Evolutionary conservation across 371 early-diverging fungal species (phyloP).

Genomic region (Syncephalastrum contaminatum): DNA sequence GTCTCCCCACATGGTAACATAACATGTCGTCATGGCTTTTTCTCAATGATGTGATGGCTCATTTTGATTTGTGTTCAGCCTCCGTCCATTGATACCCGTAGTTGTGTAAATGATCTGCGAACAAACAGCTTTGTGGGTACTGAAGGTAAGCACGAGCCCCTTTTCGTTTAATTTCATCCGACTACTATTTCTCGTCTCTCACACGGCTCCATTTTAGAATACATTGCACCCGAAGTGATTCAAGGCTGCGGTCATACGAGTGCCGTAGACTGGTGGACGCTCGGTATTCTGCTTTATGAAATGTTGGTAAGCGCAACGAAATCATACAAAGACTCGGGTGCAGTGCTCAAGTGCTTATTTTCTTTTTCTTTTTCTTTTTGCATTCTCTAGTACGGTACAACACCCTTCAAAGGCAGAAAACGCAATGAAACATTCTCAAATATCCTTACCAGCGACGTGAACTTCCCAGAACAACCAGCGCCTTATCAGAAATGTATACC

Average conservation of each 20-base stretch:
- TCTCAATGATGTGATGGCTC: not conserved
- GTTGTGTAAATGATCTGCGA: slow-evolving; percentile 81
- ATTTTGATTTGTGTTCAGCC: slow-evolving; percentile 30
- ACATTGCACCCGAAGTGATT: slow-evolving; percentile 96
- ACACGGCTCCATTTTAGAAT: slow-evolving; percentile 53
- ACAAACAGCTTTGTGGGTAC: slow-evolving; percentile 98
- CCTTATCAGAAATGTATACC: slow-evolving; percentile 22
- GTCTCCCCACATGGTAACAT: slow-evolving; percentile 46
- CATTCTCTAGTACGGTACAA: slow-evolving; percentile 71
- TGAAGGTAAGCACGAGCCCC: slow-evolving; percentile 56
- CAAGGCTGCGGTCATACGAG: slow-evolving; percentile 91
- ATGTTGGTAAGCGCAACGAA: slow-evolving; percentile 71
- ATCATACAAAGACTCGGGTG: not conserved
- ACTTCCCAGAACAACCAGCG: slow-evolving; percentile 67
- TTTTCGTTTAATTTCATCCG: not conserved
- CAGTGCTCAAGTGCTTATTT: not conserved
- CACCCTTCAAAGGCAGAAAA: slow-evolving; percentile 92
- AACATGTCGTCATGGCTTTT: not conserved
- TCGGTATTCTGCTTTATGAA: slow-evolving; percentile 96
- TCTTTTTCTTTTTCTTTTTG: not conserved
- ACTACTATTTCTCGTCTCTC: not conserved
- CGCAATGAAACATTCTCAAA: slow-evolving; percentile 85
- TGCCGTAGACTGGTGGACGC: slow-evolving; percentile 98
- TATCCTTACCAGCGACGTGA: slow-evolving; percentile 74
- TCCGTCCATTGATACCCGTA: slow-evolving; percentile 79